Base-by-base conservation (phyloP, 116 monocot species). In the Phalaenopsis hybrid region DNA sequence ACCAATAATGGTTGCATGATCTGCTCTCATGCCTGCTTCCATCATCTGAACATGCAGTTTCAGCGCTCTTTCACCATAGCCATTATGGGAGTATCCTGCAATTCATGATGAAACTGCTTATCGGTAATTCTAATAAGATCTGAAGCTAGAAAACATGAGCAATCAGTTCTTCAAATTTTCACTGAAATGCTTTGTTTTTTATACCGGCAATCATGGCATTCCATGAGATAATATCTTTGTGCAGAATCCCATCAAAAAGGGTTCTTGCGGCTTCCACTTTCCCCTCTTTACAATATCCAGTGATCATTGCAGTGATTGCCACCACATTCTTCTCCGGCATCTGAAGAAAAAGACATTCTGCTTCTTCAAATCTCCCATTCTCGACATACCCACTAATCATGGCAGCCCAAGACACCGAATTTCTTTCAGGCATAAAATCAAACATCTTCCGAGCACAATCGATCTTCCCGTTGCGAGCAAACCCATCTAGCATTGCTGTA, bases 121-220 rank as follows among this genome's bases (percentile, higher is more conserved):
- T 9, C 0, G 21, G 61, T 6, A 0, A 20, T 61, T 6, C 61
- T 21, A 61, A 61, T 21, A 61, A 61, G 61, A 61, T 20, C 21
- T 61, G 61, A 17, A 61, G 20, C n/a, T 6, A 61, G 6, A 61
- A 61, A 61, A 61, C 0, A 16, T 61, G 6, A 21, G 8, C 6
- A 28, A n/a, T 23, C 67, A 67, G 6, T 67, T 67, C 6, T 67
- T 41, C 0, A 21, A 73, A 41, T 11, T 31, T 73, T 37, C 41
- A 15, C 41, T 34, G 41, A 34, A 73, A 73, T 16, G 43, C 46
- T 75, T 46, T 45, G 20, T 17, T 4, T 8, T 57, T 16, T 61
- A 58, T 88, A 94, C 94, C 94, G 28, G 90, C 81, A 16, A 96
- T 94, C 92, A 96, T 96, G 3, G 91, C 94, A 85, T 96, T 96